These are phyloP conservation scores for Trichoderma virens DNA, from an alignment of 495 filamentous ascomycete species.

Conservation along the genomic window DNA sequence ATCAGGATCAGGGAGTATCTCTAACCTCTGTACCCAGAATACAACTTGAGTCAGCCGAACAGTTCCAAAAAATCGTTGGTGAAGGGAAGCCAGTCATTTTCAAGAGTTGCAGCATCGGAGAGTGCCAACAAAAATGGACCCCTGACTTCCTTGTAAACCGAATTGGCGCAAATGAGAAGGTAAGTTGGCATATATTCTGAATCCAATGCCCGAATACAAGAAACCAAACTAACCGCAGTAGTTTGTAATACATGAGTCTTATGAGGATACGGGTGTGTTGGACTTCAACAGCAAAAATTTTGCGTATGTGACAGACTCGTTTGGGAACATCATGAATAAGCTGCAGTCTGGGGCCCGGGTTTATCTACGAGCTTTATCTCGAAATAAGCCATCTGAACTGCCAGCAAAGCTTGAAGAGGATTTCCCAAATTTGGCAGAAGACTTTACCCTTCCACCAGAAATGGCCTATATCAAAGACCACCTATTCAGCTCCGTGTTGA, in stretches of 20 bases:
- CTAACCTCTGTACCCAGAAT: slow-evolving; percentile 39
- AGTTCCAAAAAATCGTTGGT: slow-evolving; percentile 51
- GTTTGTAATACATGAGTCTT: slow-evolving; percentile 64
- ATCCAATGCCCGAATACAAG: not conserved
- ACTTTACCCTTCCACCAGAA: slow-evolving; percentile 63
- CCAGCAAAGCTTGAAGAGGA: slow-evolving; percentile 62
- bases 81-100: slow-evolving; percentile 59
- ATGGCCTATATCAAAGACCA: slow-evolving; percentile 51
- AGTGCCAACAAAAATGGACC: slow-evolving; percentile 60
- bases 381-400: slow-evolving; percentile 55
- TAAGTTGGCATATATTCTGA: slow-evolving; percentile 25
- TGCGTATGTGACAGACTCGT: slow-evolving; percentile 57
- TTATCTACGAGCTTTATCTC: slow-evolving; percentile 70
- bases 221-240: slow-evolving; percentile 23
- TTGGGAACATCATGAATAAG: slow-evolving; percentile 60
- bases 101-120: slow-evolving; percentile 55
- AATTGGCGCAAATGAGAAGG: slow-evolving; percentile 57
- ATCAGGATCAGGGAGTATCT: not conserved
- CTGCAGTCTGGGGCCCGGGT: slow-evolving; percentile 51
- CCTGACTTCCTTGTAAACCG: slow-evolving; percentile 57
- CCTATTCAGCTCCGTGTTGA: slow-evolving; percentile 70
- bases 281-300: slow-evolving; percentile 82
- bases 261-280: slow-evolving; percentile 54
- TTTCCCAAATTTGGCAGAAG: slow-evolving; percentile 58
- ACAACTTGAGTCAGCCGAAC: slow-evolving; percentile 33